Base-by-base conservation (phyloP, 805 yeast species). In the Barnettozyma wickerhamii region DNA sequence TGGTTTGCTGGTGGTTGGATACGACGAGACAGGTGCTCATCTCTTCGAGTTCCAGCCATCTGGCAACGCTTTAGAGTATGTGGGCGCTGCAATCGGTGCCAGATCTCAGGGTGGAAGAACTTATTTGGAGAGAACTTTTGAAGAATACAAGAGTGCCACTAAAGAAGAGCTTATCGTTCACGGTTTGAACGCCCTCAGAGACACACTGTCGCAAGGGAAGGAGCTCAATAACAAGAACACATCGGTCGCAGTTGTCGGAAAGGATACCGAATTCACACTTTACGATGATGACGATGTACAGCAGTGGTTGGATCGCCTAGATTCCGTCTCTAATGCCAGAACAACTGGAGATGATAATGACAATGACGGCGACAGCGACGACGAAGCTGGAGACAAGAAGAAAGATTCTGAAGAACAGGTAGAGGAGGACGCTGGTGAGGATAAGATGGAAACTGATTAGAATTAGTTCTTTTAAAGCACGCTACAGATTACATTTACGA, bases 91-190 rank as follows among this genome's bases (percentile, higher is more conserved):
- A 28, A 88, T 93, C 57, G 99, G 99, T 35, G 98, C 99, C 9
- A 78, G 99, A 60, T 91, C 98, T 3, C 99, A 93, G 66, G 98
- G 98, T 37, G 97, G 96, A 13, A 80, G 95, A 68, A 93, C 99
- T 3, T 93, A 88, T 54, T 69, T 93, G 59, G 99, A 93, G 65
- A 81, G 96, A 59, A 82, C 83, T 51, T 72, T 81, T 58, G 88
- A 85, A 28, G 69, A 71, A 23, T 85, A 87, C 51, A 72, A 74
- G 40, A 68, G 79, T 7, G 68, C 75, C 10, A 68, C 74, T 29
- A 66, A 79, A 31, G 95, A 88, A 53, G 81, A 85, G 52, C 75
- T 93, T 50, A 79, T 93, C 46, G 79, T 82, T 32, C 89, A 81
- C 53, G 98, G 95, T 4, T 80, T 93, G 52, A 81, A 81, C 51